Evolutionary conservation across 2,329 filamentous ascomycete species (phyloP), one percentile per base, ranked within the genome.

Genomic region (Epichloe scottii): DNA sequence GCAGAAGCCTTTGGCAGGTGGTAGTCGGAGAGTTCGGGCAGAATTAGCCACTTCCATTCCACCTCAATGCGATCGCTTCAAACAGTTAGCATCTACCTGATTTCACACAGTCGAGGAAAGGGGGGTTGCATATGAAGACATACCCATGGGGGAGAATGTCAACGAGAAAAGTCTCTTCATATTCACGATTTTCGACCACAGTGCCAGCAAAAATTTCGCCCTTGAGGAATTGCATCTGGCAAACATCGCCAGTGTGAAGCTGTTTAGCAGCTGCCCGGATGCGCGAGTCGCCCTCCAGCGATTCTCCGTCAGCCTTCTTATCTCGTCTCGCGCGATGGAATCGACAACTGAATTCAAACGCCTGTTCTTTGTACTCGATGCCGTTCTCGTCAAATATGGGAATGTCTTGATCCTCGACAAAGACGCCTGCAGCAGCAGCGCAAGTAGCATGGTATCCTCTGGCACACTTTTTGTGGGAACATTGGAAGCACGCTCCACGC

Each of bases 401-500:
- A 33, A 95, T 83, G 37, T 89, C 81, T 33, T 87, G 87, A 59
- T 89, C 81, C 63, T 98, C 91, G 46, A 96, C 83, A 63, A 95
- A 87, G 2, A 96, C 89, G 51, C 93, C 93, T 37, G 90, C 91
- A 21, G 91, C 84, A 7, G 89, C 85, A 3, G 93, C 93, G 64
- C 93, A 98, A 1, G 90, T 97, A 15, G 91, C 87, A 65, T 98
- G 93, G 68, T 96, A 98, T 8, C 91, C 85, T 56, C 93, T 78
- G 4, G 88, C 85, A 61, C 93, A 98, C 66, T 95, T 97, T 72
- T 90, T 91, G 59, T 89, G 85, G 1, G 89, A 94, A 68, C 93
- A 98, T 66, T 97, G 91, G 70, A 98, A 94, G 69, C 91, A 96
- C 15, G 89, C 89, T n/a, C 93, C 93, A 52, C 86, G 87, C 67